phyloP scores from a whole-genome alignment of 2,329 filamentous ascomycete genomes.

The Fusarium sp. region DNA sequence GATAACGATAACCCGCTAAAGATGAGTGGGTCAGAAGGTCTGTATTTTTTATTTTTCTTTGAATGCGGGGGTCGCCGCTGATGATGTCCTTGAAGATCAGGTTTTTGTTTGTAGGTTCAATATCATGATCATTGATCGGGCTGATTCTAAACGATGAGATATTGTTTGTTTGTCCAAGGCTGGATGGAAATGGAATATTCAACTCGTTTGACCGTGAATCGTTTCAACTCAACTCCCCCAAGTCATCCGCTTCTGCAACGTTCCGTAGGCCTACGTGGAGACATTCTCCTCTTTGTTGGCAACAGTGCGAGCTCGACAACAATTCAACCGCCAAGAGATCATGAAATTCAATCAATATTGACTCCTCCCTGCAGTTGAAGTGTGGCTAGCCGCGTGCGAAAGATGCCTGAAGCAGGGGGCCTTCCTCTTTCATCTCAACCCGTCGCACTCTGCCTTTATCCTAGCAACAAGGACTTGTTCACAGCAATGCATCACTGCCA shows the following conservation, averaged over 20 bases:
- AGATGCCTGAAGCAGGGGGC: not conserved
- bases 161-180: not conserved
- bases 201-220: not conserved
- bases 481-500: slow-evolving; percentile 13
- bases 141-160: not conserved
- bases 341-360: not conserved
- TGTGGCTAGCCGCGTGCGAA: not conserved
- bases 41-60: not conserved
- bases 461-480: not conserved
- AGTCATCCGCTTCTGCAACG: slow-evolving; percentile 17
- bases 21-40: not conserved
- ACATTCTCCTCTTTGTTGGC: not conserved
- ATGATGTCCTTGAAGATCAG: not conserved
- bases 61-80: not conserved
- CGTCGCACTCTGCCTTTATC: not conserved
- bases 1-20: slow-evolving; percentile 54
- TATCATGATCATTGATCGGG: not conserved
- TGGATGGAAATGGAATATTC: not conserved
- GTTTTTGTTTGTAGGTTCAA: not conserved
- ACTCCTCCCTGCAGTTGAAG: not conserved
- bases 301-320: not conserved
- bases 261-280: slow-evolving; percentile 5
- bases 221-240: not conserved
- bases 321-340: not conserved
- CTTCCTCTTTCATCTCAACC: slow-evolving; percentile 7